phyloP scores from a whole-genome alignment of 1,139 yeast genomes.

The Pichiaceae sp. region DNA sequence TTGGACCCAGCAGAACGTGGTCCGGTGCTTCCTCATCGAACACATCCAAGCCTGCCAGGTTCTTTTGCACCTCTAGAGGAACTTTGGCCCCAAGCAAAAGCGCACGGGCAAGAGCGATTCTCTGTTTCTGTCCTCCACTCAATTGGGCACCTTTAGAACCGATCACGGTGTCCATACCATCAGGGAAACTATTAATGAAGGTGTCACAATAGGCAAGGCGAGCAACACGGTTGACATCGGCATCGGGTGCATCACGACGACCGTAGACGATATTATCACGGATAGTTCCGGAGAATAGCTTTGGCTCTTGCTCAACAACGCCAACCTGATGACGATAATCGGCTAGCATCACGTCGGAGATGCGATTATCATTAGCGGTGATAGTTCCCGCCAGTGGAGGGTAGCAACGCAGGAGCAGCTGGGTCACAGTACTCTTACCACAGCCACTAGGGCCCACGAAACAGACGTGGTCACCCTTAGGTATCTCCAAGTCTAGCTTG shows the following conservation, averaged over 20 bases:
- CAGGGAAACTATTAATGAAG: slow-evolving; percentile 41
- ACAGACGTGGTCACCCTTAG: slow-evolving; percentile 74
- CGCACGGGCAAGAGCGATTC: slow-evolving; percentile 84
- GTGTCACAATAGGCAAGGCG: slow-evolving; percentile 47
- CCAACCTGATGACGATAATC: slow-evolving; percentile 71
- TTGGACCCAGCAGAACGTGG: slow-evolving; percentile 35
- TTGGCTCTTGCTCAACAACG: slow-evolving; percentile 85
- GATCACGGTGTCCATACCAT: slow-evolving; percentile 44
- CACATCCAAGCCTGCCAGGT: slow-evolving; percentile 11
- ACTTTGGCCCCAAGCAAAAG: slow-evolving; percentile 35
- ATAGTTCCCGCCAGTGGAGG: slow-evolving; percentile 49
- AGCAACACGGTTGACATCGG: slow-evolving; percentile 38
- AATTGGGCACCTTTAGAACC: slow-evolving; percentile 52
- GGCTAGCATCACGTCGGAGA: slow-evolving; percentile 57
- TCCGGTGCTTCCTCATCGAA: slow-evolving; percentile 9
- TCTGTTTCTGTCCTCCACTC: slow-evolving; percentile 85
- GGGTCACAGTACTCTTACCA: slow-evolving; percentile 81
- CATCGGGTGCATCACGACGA: slow-evolving; percentile 38
- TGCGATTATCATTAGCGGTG: slow-evolving; percentile 56
- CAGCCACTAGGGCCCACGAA: slow-evolving; percentile 90
- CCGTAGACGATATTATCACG: slow-evolving; percentile 78
- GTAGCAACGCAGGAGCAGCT: slow-evolving; percentile 65
- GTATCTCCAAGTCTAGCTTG: slow-evolving; percentile 50
- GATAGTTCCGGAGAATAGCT: slow-evolving; percentile 69
- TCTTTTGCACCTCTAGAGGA: slow-evolving; percentile 3